Evolutionary conservation across 768 basidiomycete genomes (phyloP).

Genomic region (Leccinum rimulosum): DNA sequence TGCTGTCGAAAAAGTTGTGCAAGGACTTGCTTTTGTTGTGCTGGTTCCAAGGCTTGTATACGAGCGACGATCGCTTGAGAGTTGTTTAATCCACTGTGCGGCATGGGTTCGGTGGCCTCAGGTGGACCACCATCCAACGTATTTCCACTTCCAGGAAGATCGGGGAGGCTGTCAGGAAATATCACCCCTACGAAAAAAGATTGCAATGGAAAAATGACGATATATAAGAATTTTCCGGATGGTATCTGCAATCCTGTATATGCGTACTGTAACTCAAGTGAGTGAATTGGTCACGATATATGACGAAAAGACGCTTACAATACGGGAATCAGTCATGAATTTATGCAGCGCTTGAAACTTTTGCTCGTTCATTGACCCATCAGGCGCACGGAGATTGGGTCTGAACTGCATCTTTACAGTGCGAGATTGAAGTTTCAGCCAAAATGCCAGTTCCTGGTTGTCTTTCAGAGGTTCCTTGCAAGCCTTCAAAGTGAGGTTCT

Average conservation of each 20-base stretch:
- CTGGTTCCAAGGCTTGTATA: slow-evolving; percentile 25
- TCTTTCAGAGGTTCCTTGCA: slow-evolving; percentile 43
- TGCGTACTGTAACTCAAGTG: slow-evolving; percentile 41
- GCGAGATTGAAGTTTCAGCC: slow-evolving; percentile 41
- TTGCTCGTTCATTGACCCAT: slow-evolving; percentile 41
- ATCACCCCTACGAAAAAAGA: slow-evolving; percentile 44
- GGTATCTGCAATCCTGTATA: slow-evolving; percentile 49
- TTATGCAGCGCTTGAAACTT: slow-evolving; percentile 41
- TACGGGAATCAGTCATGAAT: slow-evolving; percentile 40
- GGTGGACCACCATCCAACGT: slow-evolving; percentile 4
- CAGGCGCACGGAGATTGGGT: slow-evolving; percentile 30
- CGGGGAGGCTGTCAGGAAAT: slow-evolving; percentile 54
- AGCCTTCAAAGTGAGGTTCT: slow-evolving; percentile 38
- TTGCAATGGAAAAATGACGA: slow-evolving; percentile 45
- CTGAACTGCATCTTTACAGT: slow-evolving; percentile 43
- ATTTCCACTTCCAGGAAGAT: slow-evolving; percentile 29
- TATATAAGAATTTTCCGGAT: slow-evolving; percentile 39
- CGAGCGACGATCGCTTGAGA: slow-evolving; percentile 16
- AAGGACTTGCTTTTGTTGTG: slow-evolving; percentile 21
- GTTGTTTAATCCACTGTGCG: background rate
- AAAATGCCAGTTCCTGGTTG: slow-evolving; percentile 38
- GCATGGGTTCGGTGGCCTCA: slow-evolving; percentile 9
- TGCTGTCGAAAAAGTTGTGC: slow-evolving; percentile 13
- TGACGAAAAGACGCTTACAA: slow-evolving; percentile 39
- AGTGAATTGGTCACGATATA: background rate